Percentiles rank a stretch among this genome's conserved stretches.
These are phyloP conservation scores for Eucalyptus regnans DNA, from an alignment of 345 rosid species.

Conservation along the genomic window DNA sequence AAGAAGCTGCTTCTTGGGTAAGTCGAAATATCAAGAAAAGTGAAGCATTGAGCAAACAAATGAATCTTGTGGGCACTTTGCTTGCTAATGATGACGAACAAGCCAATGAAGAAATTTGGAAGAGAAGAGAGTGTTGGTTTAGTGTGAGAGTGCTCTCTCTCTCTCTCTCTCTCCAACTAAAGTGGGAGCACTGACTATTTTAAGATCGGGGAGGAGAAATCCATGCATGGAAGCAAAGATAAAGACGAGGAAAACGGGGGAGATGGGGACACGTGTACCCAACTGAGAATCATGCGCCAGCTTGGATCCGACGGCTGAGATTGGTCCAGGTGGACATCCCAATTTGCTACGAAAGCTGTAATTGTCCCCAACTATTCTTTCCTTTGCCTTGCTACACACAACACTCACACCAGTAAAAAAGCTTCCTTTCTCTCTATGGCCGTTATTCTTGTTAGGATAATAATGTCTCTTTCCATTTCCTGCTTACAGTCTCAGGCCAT, in stretches of 20 bases:
- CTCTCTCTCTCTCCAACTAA: not conserved
- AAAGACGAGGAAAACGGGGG: not conserved
- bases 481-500: not conserved
- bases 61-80: not conserved
- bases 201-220: constrained; percentile 30
- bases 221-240: constrained; percentile 63
- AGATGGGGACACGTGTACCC: constrained; percentile 37
- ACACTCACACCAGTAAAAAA: not conserved
- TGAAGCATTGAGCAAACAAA: not conserved
- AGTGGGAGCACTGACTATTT: not conserved
- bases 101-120: not conserved
- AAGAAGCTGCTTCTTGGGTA: not conserved
- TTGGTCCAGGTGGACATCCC: not conserved
- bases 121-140: not conserved
- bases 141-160: not conserved
- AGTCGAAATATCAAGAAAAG: not conserved
- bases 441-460: not conserved
- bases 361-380: constrained; percentile 20
- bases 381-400: constrained; percentile 18
- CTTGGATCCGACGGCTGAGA: constrained; percentile 14
- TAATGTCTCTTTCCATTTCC: not conserved
- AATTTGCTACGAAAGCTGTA: not conserved
- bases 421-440: not conserved
- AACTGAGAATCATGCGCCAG: constrained; percentile 24
- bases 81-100: constrained; percentile 24